Conservation (phyloP, 176 grass and related monocot genomes). For the Oryza coarctata region DNA sequence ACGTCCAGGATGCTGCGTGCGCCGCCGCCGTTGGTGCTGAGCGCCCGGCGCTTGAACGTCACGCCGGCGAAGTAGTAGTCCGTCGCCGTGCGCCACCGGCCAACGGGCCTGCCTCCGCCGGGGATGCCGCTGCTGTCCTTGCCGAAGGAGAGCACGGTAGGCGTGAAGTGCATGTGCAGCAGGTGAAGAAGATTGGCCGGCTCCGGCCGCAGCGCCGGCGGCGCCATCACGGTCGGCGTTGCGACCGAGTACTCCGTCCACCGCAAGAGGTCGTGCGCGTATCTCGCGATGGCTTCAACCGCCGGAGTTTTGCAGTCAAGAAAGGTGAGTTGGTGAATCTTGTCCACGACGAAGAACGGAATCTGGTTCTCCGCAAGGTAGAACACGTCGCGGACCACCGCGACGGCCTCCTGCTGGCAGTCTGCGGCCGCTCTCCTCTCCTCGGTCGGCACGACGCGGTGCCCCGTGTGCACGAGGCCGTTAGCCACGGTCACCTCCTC, state of each 20-base stretch:
- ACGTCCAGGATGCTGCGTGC: slow-evolving; percentile 13
- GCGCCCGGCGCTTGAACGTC: neutral
- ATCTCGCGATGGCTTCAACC: neutral
- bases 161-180: slow-evolving; percentile 30
- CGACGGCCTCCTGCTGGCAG: neutral
- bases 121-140: no score
- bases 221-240: accelerated
- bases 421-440: neutral
- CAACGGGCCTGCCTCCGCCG: neutral
- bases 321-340: neutral
- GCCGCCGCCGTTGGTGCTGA: accelerated
- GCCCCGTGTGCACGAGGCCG: neutral
- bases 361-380: slow-evolving; percentile 39
- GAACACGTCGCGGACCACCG: slow-evolving; percentile 9
- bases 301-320: neutral
- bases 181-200: slow-evolving; percentile 33
- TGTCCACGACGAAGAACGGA: slow-evolving; percentile 22
- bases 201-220: neutral
- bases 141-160: neutral
- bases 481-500: neutral
- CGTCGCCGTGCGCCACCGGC: slow-evolving; percentile 22
- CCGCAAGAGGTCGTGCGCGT: neutral
- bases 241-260: neutral
- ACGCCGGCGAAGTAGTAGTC: slow-evolving; percentile 5
- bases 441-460: neutral